phyloP scores from a whole-genome alignment of 2,329 filamentous ascomycete species.

The Microsporum ferrugineum region DNA sequence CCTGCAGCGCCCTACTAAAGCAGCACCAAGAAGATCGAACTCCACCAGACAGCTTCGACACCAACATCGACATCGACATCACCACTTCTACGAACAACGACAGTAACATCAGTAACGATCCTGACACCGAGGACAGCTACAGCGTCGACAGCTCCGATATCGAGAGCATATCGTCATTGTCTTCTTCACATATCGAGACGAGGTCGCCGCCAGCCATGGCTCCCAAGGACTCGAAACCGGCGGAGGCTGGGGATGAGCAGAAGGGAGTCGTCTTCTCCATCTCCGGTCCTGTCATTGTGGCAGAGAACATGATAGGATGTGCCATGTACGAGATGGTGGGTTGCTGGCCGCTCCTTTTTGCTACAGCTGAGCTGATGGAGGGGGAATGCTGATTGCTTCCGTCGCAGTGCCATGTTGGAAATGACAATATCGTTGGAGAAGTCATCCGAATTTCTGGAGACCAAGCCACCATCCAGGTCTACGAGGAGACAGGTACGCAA shows the following conservation, averaged over 20 bases:
- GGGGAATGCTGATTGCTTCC: constrained; percentile 1
- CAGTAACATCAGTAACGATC: constrained; percentile 20
- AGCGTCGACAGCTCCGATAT: background rate
- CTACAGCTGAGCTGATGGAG: background rate
- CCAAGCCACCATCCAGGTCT: constrained; percentile 95
- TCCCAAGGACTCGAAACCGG: constrained; percentile 35
- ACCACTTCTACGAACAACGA: constrained; percentile 13
- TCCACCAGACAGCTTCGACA: constrained; percentile 31
- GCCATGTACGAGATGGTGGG: constrained; percentile 96
- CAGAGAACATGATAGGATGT: constrained; percentile 97
- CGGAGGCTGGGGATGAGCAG: constrained; percentile 42
- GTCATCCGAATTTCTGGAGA: constrained; percentile 96
- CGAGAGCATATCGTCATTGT: constrained; percentile 16
- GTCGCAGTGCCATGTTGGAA: constrained; percentile 73
- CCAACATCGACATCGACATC: constrained; percentile 31
- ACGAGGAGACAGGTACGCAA: constrained; percentile 88
- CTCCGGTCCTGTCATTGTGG: constrained; percentile 81
- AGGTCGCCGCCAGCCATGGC: constrained; percentile 28
- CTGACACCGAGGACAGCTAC: constrained; percentile 6
- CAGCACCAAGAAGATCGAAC: constrained; percentile 18
- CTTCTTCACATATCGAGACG: background rate
- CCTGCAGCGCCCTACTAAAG: background rate
- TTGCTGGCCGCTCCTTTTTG: background rate
- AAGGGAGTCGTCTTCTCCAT: constrained; percentile 60
- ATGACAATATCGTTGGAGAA: constrained; percentile 86